phyloP scores from a whole-genome alignment of 2,329 filamentous ascomycete genomes.

The Arthrobotrys musiformis region DNA sequence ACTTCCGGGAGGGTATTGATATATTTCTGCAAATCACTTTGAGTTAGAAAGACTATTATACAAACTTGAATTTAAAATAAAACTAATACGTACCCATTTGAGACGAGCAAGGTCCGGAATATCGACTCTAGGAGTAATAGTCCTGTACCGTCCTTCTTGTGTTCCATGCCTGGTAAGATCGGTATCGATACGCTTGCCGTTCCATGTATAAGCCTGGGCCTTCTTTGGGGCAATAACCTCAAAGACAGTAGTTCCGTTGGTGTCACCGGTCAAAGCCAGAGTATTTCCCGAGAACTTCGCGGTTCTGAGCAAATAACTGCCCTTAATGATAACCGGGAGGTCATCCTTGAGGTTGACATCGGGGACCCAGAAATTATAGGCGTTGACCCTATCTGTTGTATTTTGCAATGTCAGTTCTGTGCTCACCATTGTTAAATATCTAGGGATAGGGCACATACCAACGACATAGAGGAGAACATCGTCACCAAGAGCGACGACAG shows the following conservation, averaged over 20 bases:
- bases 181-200: conserved; percentile 65
- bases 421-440: not conserved
- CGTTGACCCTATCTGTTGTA: conserved; percentile 67
- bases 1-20: conserved; percentile 78
- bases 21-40: conserved; percentile 66
- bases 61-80: not conserved
- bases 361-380: conserved; percentile 76
- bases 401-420: conserved; percentile 62
- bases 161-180: conserved; percentile 65
- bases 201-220: conserved; percentile 71
- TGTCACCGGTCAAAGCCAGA: conserved; percentile 74
- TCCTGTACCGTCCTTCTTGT: conserved; percentile 68
- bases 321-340: conserved; percentile 69
- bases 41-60: not conserved
- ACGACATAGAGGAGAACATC: conserved; percentile 70
- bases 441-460: conserved; percentile 62
- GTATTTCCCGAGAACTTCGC: conserved; percentile 69
- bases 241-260: conserved; percentile 75
- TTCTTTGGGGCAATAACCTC: conserved; percentile 72
- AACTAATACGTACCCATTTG: conserved; percentile 65
- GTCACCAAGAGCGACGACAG: conserved; percentile 67
- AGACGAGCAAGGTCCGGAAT: conserved; percentile 71
- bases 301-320: conserved; percentile 73
- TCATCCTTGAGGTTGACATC: conserved; percentile 63
- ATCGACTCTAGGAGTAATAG: conserved; percentile 66